Evolutionary conservation across 768 basidiomycete genomes (phyloP), one percentile per base, ranked within the genome.

Genomic region (Lactarius tabidus): DNA sequence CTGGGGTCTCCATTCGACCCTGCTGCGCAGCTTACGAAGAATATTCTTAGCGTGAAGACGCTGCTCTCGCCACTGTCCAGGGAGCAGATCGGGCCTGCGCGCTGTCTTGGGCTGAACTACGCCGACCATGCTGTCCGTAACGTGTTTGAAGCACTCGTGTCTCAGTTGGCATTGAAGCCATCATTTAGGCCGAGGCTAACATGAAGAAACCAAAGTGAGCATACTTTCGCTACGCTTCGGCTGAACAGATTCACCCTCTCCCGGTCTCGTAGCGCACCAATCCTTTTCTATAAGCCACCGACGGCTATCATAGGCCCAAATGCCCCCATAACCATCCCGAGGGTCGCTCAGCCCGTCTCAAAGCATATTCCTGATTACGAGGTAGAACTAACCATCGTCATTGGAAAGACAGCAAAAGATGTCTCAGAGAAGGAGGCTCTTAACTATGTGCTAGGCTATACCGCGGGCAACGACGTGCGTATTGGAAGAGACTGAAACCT

Each of bases 401-500:
- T 96, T 58, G 92, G 93, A 45, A 92, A 90, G 72, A 73, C 85
- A 1, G 87, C 88, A 17, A 92, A 88, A 78, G 76, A 95, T 71
- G 91, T 96, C 28, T 81, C 85, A 0, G 90, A 91, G 72, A 85
- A 79, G 1, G 85, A 94, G 8, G 93, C 93, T 0, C 79, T 95
- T 48, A 88, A 94, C 73, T 93, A 93, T 70, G 89, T 95, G 20
- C 81, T 95, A 0, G 93, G 84, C 2, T 95, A 93, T 72, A 90
- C 89, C 3, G 88, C 80, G 3, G 88, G 85, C 6, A 93, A 93
- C 71, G 91, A 93, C 71, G 91, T 90, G 61, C 60, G 64, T 51
- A 31, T 28, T 28, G 17, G 78, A 51, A 2, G n/a, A 20, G 35
- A 28, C 29, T n/a, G n/a, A 18, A 35, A 18, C 6, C 45, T 48